Percentiles rank a stretch among this genome's conserved stretches.
These are phyloP conservation scores for Leishmania arabica DNA, from an alignment of 208 protist species.

Conservation along the genomic window DNA sequence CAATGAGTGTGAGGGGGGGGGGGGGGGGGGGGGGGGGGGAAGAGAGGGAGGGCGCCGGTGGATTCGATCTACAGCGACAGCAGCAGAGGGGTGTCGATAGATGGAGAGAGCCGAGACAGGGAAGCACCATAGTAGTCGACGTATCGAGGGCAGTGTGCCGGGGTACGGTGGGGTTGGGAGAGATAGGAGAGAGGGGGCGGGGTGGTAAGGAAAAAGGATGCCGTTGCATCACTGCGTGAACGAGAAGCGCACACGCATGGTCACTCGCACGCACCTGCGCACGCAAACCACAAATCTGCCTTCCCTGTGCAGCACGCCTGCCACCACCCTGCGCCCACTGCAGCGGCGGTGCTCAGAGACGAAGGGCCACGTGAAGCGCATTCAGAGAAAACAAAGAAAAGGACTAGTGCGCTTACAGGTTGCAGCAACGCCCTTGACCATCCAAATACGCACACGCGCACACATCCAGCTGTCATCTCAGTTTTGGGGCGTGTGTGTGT, in stretches of 20 bases:
- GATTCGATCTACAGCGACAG: background rate
- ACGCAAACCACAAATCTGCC: background rate
- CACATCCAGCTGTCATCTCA: background rate
- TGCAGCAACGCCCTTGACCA: background rate
- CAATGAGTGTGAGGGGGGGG: background rate
- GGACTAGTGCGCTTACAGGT: background rate
- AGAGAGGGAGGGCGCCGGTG: background rate
- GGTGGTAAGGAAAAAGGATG: background rate
- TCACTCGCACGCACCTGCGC: background rate
- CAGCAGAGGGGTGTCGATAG: background rate
- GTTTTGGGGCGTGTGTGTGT: background rate
- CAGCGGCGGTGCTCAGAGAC: background rate
- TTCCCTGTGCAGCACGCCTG: background rate
- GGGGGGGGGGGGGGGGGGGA: too few relatives aligned
- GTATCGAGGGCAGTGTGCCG: background rate
- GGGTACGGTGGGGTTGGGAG: background rate
- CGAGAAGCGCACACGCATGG: background rate
- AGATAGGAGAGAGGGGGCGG: background rate
- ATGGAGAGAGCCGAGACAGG: background rate
- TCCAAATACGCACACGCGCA: background rate
- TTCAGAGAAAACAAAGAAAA: background rate
- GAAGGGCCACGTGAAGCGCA: background rate
- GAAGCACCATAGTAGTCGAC: background rate
- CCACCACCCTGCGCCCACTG: background rate
- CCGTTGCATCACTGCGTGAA: background rate